A percentile compares a stretch with the other conserved stretches of the same genome.
These are phyloP conservation scores for Saccharomycopsis phalli DNA, from an alignment of 1,139 yeast species.

Conservation along the genomic window DNA sequence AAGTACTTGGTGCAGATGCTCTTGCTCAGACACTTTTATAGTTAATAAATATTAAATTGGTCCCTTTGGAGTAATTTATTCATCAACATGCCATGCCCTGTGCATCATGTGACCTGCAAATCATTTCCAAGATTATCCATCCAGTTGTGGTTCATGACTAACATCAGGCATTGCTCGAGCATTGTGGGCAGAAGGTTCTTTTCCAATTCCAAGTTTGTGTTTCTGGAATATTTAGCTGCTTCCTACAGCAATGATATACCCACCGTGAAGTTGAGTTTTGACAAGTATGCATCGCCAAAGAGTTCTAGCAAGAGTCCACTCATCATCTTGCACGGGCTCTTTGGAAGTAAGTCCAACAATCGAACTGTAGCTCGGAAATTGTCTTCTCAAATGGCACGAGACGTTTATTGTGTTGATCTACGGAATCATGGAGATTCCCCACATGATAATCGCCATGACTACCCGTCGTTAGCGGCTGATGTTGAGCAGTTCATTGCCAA, in stretches of 20 bases:
- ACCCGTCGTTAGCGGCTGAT: constrained; percentile 77
- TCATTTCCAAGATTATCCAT: too few species aligned
- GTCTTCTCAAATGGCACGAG: constrained; percentile 31
- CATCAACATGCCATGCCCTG: too few species aligned
- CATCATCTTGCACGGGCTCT: constrained; percentile 77
- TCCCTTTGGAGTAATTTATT: too few species aligned
- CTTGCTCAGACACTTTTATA: too few species aligned
- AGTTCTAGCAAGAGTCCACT: constrained; percentile 39
- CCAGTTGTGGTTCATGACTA: too few species aligned
- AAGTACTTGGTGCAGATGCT: too few species aligned
- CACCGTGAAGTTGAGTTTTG: constrained; percentile 39
- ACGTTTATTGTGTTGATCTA: constrained; percentile 67
- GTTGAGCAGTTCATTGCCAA: constrained; percentile 59
- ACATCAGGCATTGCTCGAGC: too few species aligned
- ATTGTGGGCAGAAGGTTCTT: too few species aligned
- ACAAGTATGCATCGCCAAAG: constrained; percentile 26
- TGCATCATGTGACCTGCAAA: too few species aligned
- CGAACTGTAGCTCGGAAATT: constrained; percentile 57
- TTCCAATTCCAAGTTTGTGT: too few species aligned
- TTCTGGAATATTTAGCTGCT: constrained; percentile 18
- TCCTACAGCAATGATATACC: constrained; percentile 28
- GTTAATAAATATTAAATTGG: too few species aligned
- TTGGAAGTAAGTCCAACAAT: constrained; percentile 76
- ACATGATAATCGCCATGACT: constrained; percentile 58
- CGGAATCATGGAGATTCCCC: constrained; percentile 94